A percentile compares a stretch with the other conserved stretches of the same genome.
These are phyloP conservation scores for Capsicum chinense DNA, from an alignment of 257 asterid genomes.

Conservation along the genomic window DNA sequence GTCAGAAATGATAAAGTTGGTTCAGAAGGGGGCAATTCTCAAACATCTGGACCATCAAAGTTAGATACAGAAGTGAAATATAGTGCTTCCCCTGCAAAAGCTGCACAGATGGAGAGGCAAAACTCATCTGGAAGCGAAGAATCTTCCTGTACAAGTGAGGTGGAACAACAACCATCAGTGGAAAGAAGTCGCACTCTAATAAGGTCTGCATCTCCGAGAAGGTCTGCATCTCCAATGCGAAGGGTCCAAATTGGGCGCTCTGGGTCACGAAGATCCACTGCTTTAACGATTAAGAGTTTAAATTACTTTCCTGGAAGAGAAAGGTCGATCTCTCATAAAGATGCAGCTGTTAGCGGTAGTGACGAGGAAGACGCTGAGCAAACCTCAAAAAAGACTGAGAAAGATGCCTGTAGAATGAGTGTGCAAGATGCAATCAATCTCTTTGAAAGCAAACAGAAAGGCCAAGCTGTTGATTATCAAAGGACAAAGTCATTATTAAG, in stretches of 20 bases:
- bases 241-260: conserved; percentile 92
- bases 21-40: conserved; percentile 44
- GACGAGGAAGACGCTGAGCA: conserved; percentile 71
- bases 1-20: conserved; percentile 35
- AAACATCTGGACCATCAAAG: conserved; percentile 36
- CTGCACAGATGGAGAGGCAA: conserved; percentile 79
- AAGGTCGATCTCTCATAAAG: conserved; percentile 54
- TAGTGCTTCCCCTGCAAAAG: conserved; percentile 93
- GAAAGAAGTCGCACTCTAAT: conserved; percentile 81
- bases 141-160: conserved; percentile 80
- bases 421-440: conserved; percentile 94
- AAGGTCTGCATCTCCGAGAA: conserved; percentile 88
- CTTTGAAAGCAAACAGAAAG: conserved; percentile 89
- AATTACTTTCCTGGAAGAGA: conserved; percentile 71
- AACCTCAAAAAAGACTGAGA: conserved; percentile 59
- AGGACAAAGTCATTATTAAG: conserved; percentile 55
- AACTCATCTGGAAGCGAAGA: conserved; percentile 74
- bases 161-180: conserved; percentile 56
- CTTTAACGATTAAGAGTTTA: conserved; percentile 84
- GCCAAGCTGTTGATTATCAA: conserved; percentile 62
- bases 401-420: conserved; percentile 70
- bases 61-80: conserved; percentile 59
- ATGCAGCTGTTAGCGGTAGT: conserved; percentile 48
- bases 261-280: conserved; percentile 92
- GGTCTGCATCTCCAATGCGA: conserved; percentile 99